phyloP scores from a whole-genome alignment of 116 monocot genomes.

The Papilionanthe hybrid region DNA sequence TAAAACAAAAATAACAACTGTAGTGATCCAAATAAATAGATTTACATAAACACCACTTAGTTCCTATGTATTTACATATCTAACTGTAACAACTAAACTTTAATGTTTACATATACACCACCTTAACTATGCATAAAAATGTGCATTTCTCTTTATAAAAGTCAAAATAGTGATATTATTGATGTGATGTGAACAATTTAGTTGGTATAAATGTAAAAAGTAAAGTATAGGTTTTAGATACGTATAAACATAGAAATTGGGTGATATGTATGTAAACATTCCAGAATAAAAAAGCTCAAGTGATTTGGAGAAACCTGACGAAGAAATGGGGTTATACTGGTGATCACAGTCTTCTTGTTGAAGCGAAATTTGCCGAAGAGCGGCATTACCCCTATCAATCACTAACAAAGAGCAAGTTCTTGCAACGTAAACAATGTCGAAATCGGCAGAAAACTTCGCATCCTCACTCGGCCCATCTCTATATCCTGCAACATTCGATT shows the following conservation, averaged over 20 bases:
- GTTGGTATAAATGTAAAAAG: no score
- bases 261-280: no score
- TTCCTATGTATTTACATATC: no score
- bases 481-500: slow-evolving; percentile 84
- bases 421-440: slow-evolving; percentile 77
- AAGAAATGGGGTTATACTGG: slow-evolving; percentile 54
- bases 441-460: slow-evolving; percentile 92
- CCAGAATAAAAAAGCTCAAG: no score
- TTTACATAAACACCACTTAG: no score
- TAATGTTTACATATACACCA: no score
- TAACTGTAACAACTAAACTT: no score
- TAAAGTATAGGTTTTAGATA: no score
- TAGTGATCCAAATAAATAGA: background rate
- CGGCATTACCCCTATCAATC: slow-evolving; percentile 95
- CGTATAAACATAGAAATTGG: no score
- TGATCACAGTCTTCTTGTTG: slow-evolving; percentile 84
- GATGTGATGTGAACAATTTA: background rate
- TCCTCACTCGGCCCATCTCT: slow-evolving; percentile 98
- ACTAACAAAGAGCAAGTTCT: slow-evolving; percentile 86
- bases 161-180: background rate
- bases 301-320: slow-evolving; percentile 44
- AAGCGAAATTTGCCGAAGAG: slow-evolving; percentile 86
- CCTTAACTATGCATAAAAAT: no score
- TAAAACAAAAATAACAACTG: background rate
- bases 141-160: no score